These are phyloP conservation scores for Fusarium sacchari DNA, from an alignment of 2,329 filamentous ascomycete species.

Conservation along the genomic window DNA sequence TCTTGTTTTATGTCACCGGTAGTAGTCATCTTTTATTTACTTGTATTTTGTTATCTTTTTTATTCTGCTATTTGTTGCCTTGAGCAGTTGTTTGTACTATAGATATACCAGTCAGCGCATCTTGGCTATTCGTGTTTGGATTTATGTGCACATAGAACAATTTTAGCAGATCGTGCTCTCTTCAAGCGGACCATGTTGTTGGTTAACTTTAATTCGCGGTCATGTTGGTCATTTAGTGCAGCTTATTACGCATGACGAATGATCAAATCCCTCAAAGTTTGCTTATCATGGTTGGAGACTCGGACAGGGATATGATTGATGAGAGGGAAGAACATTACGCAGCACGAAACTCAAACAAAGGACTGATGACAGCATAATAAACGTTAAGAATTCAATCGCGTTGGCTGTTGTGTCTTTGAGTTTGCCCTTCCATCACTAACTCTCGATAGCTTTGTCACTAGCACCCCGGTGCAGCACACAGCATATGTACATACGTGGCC, in stretches of 20 bases:
- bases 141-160: slow-evolving; percentile 31
- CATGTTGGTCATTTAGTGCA: neutral
- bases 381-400: neutral
- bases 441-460: slow-evolving; percentile 11
- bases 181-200: neutral
- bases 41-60: neutral
- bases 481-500: neutral
- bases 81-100: slow-evolving; percentile 21
- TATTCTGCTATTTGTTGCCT: neutral
- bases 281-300: neutral
- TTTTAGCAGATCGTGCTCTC: slow-evolving; percentile 5
- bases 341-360: neutral
- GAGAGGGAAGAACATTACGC: neutral
- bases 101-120: slow-evolving; percentile 37
- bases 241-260: neutral
- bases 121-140: slow-evolving; percentile 10
- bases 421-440: slow-evolving; percentile 11
- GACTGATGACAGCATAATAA: neutral
- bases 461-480: neutral
- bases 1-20: neutral
- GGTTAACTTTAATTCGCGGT: neutral
- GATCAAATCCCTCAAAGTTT: neutral
- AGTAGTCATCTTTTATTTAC: neutral
- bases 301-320: neutral
- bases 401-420: slow-evolving; percentile 1